Percentiles rank a stretch among this genome's conserved stretches.
Evolutionary conservation across 768 basidiomycete species (phyloP).

Genomic region (Suillus fuscotomentosus): DNA sequence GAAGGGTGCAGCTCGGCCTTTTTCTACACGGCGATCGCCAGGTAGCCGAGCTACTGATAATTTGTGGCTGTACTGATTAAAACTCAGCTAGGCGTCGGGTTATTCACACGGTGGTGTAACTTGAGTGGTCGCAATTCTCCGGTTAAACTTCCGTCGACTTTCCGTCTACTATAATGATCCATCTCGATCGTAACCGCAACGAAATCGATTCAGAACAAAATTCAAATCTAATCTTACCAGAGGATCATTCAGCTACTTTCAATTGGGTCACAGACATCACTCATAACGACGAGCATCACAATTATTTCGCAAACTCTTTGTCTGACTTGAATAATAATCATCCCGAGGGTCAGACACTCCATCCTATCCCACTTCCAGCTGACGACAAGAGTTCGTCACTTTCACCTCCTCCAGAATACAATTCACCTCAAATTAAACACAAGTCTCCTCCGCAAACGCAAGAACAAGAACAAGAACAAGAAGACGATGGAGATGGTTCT

Average conservation of each 20-base stretch:
- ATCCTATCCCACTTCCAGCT: conserved; percentile 13
- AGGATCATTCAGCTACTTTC: conserved; percentile 29
- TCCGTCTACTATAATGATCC: conserved; percentile 40
- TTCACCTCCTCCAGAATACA: conserved; percentile 52
- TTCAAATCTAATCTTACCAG: conserved; percentile 42
- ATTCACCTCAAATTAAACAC: conserved; percentile 32
- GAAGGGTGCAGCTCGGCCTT: too few species aligned
- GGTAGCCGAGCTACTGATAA: too few species aligned
- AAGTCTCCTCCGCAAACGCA: conserved; percentile 17
- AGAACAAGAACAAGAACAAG: conserved; percentile 24
- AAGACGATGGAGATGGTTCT: conserved; percentile 39
- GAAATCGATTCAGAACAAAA: conserved; percentile 37
- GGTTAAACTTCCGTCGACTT: conserved; percentile 2
- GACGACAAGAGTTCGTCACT: conserved; percentile 55
- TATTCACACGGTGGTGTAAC: background rate
- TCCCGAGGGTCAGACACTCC: conserved; percentile 13
- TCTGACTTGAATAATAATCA: conserved; percentile 11
- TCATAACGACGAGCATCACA: conserved; percentile 19
- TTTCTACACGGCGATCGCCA: too few species aligned
- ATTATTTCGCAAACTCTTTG: conserved; percentile 28
- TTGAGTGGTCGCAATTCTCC: background rate
- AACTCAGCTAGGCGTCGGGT: too few species aligned
- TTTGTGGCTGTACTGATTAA: too few species aligned
- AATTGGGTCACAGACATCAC: conserved; percentile 32
- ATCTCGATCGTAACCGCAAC: conserved; percentile 52